Base-by-base conservation (phyloP, 2,329 filamentous ascomycete genomes). In the Neopestalotiopsis sp. region DNA sequence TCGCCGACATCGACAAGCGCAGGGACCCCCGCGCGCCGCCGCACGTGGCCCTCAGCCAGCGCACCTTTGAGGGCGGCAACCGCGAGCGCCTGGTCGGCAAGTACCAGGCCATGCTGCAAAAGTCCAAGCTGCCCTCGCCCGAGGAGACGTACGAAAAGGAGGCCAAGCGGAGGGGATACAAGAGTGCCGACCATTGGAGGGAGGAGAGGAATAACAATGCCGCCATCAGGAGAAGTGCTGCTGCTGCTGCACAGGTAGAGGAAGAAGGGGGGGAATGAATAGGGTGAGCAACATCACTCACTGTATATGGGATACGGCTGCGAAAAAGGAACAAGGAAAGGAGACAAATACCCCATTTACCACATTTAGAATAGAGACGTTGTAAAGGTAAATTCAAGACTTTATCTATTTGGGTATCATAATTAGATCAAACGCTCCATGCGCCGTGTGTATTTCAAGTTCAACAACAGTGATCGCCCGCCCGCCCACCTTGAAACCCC, bases 81-180 rank as follows among this genome's bases (percentile, higher is more conserved):
- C 79, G 76, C 49, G 86, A 85, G 2, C 81, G 84, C 45, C 74
- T 85, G 40, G 80, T 82, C 20, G 89, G 89, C 1, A 79, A 74
- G n/a, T 91, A 91, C 71, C 79, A 86, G 45, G 85, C 86, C 0
- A 77, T 91, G 34, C 80, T 89, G 77, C 81, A 86, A 74, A 87
- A 85, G 77, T 78, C 79, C 68, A 75, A 82, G 70, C 78, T 88
- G 69, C 81, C 85, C 66, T 79, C 83, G 61, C 84, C 87, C 9
- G 83, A 87, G 71, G 87, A 88, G 76, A 81, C 86, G 66, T 90
- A 91, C 72, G 87, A 91, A 71, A 83, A 82, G 73, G 91, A 88
- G 78, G 89, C 90, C n/a, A 81, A 85, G 74, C 84, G 84, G 69
- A 89, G 88, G 77, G 90, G 90, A 0, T 90, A 87, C 72, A 81